These are phyloP conservation scores for Solanum phureja DNA, from an alignment of 257 asterid species.

Conservation along the genomic window DNA sequence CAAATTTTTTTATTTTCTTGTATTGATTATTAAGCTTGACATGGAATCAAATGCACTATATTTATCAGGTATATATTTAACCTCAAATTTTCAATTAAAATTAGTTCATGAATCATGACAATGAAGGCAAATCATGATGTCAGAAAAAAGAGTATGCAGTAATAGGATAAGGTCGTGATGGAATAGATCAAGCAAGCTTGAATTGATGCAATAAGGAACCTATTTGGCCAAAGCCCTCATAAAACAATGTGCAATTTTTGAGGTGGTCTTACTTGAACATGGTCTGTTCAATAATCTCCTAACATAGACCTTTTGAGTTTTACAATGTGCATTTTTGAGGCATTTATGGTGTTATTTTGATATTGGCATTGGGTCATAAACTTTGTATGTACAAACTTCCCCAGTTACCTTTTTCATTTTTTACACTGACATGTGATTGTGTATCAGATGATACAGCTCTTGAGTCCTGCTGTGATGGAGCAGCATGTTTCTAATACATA, in stretches of 20 bases:
- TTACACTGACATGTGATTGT: background rate
- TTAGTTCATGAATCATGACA: background rate
- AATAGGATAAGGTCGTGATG: background rate
- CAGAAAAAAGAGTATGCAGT: background rate
- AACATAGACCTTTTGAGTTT: background rate
- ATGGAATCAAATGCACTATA: background rate
- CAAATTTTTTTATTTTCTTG: background rate
- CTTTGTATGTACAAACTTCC: background rate
- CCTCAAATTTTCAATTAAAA: background rate
- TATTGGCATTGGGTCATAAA: background rate
- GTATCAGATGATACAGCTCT: background rate
- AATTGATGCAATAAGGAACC: background rate
- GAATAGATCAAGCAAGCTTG: background rate
- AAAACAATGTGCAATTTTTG: background rate
- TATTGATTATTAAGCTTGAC: background rate
- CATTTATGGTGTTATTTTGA: background rate
- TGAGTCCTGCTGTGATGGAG: background rate
- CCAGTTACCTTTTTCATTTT: background rate
- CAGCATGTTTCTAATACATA: background rate
- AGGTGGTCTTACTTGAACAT: background rate
- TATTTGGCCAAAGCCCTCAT: background rate
- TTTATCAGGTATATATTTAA: background rate
- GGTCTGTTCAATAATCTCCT: background rate
- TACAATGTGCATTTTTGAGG: background rate
- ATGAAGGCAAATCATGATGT: background rate